Conservation (phyloP, 768 basidiomycete species). For the Agaricus subrufescens region DNA sequence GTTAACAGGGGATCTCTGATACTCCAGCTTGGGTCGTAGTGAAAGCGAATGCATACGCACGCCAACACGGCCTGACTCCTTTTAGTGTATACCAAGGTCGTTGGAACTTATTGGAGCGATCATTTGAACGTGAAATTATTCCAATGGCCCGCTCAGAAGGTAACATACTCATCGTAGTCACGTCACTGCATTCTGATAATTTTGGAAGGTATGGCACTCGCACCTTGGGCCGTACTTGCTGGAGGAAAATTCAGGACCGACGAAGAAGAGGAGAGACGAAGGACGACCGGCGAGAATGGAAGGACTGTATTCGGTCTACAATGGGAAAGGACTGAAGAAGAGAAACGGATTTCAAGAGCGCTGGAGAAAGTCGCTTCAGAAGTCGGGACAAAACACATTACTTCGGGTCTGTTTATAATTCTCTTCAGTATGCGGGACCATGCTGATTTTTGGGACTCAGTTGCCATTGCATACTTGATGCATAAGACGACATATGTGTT, state of each 20-base stretch:
- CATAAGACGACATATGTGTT: conserved; percentile 51
- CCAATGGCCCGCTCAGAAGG: conserved; percentile 38
- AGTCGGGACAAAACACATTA: conserved; percentile 41
- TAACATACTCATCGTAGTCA: conserved; percentile 13
- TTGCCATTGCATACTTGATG: conserved; percentile 49
- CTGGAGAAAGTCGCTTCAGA: conserved; percentile 48
- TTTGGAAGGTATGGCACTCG: conserved; percentile 24
- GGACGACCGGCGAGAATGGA: conserved; percentile 31
- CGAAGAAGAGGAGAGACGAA: conserved; percentile 31
- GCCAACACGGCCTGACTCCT: conserved; percentile 41
- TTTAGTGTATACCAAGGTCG: conserved; percentile 51
- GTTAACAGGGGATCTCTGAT: conserved; percentile 32
- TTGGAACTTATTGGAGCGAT: conserved; percentile 40
- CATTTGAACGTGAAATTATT: conserved; percentile 52
- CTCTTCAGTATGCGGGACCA: background rate
- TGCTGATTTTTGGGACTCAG: conserved; percentile 15
- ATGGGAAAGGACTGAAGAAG: conserved; percentile 43
- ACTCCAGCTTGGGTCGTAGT: conserved; percentile 46
- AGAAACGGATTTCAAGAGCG: conserved; percentile 35
- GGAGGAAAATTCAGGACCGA: conserved; percentile 46
- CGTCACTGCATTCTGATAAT: conserved; percentile 10
- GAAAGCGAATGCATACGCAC: conserved; percentile 46
- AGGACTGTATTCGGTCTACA: conserved; percentile 21
- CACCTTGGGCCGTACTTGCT: conserved; percentile 27
- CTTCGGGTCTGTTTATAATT: conserved; percentile 25